phyloP scores from a whole-genome alignment of 345 rosid species.

The Noccaea bulbosa region DNA sequence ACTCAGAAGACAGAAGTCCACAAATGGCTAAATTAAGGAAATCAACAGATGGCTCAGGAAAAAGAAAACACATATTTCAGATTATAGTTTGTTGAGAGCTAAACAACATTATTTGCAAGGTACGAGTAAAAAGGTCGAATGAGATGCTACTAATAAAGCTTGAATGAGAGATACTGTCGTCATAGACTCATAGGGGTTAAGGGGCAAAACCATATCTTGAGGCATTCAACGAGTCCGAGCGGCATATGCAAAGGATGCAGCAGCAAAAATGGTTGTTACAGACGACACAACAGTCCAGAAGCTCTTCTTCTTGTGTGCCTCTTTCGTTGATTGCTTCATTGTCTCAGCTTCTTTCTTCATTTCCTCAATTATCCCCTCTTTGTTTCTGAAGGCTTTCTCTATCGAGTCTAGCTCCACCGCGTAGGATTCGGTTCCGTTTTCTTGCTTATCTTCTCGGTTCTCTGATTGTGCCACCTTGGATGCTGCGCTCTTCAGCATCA shows the following conservation, averaged over 20 bases:
- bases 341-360: constrained; percentile 59
- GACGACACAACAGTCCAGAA: constrained; percentile 73
- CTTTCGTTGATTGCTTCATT: constrained; percentile 54
- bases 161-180: background rate
- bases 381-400: constrained; percentile 56
- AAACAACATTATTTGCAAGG: constrained; percentile 32
- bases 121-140: constrained; percentile 12
- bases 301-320: constrained; percentile 60
- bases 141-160: constrained; percentile 12
- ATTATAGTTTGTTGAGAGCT: constrained; percentile 17
- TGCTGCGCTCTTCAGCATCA: constrained; percentile 58
- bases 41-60: constrained; percentile 1
- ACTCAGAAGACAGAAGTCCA: constrained; percentile 15
- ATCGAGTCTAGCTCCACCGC: constrained; percentile 55
- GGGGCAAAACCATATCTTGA: constrained; percentile 14
- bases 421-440: constrained; percentile 47
- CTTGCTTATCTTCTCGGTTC: constrained; percentile 18
- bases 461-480: constrained; percentile 46
- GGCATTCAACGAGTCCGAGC: constrained; percentile 52
- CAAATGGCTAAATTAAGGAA: background rate
- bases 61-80: constrained; percentile 20
- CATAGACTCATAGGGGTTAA: background rate
- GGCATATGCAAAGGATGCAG: constrained; percentile 62
- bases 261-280: constrained; percentile 66
- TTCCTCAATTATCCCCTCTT: constrained; percentile 56